These are phyloP conservation scores for Penicillium bialowiezense DNA, from an alignment of 495 filamentous ascomycete genomes.

Conservation along the genomic window DNA sequence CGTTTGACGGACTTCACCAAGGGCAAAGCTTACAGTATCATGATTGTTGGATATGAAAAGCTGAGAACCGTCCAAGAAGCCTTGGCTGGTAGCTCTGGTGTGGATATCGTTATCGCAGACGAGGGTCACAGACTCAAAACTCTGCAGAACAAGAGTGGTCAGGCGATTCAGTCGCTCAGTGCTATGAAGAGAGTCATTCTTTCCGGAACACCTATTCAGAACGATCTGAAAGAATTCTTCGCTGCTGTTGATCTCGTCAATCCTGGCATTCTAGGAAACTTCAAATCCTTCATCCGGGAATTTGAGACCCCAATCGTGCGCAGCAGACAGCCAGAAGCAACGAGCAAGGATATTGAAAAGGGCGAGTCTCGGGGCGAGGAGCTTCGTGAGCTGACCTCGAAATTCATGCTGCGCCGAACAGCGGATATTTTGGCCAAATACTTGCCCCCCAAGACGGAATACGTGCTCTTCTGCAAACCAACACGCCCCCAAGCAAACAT, in stretches of 20 bases:
- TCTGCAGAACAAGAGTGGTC: conserved; percentile 74
- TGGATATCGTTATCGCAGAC: conserved; percentile 80
- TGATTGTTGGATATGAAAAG: conserved; percentile 85
- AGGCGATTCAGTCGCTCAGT: conserved; percentile 70
- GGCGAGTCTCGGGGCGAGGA: conserved; percentile 69
- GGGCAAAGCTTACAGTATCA: conserved; percentile 70
- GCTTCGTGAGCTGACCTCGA: conserved; percentile 61
- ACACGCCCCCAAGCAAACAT: conserved; percentile 65
- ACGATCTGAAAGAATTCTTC: conserved; percentile 77
- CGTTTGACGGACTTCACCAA: conserved; percentile 71
- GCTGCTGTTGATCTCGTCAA: conserved; percentile 80
- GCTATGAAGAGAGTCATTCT: conserved; percentile 67
- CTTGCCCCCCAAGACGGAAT: conserved; percentile 75
- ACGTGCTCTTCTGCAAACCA: conserved; percentile 72
- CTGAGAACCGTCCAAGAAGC: conserved; percentile 66
- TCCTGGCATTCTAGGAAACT: conserved; percentile 66
- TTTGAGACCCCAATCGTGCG: conserved; percentile 73
- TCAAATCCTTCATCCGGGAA: conserved; percentile 66
- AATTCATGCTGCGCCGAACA: conserved; percentile 76
- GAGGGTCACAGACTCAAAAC: conserved; percentile 83
- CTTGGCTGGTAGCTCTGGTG: conserved; percentile 57
- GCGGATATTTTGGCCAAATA: conserved; percentile 71
- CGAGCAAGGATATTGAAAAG: conserved; percentile 64
- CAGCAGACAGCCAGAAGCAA: conserved; percentile 69
- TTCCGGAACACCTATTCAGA: conserved; percentile 77